phyloP scores from a whole-genome alignment of 2,329 filamentous ascomycete species.

The Colletotrichum sp. region DNA sequence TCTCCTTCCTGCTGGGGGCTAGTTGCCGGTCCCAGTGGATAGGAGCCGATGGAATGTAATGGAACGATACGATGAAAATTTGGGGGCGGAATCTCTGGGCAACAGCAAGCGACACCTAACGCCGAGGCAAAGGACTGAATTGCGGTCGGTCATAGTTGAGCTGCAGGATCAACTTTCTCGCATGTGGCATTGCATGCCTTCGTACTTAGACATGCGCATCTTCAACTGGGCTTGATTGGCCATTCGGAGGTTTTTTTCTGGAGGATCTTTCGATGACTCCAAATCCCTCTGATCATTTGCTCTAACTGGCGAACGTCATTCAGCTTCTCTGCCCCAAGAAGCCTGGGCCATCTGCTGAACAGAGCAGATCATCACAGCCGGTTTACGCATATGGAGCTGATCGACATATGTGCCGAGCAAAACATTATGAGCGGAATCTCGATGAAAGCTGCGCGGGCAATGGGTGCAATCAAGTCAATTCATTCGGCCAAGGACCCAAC shows the following conservation, averaged over 20 bases:
- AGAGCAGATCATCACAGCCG: background rate
- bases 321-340: background rate
- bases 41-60: slow-evolving; percentile 9
- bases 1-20: slow-evolving; percentile 8
- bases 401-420: background rate
- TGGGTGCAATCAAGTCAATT: background rate
- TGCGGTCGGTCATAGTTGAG: background rate
- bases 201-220: background rate
- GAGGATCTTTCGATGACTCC: background rate
- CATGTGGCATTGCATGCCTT: background rate
- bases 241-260: background rate
- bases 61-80: background rate
- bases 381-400: background rate
- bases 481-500: background rate
- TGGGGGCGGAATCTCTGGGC: background rate
- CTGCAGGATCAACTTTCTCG: background rate
- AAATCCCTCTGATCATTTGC: background rate
- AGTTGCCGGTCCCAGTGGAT: background rate
- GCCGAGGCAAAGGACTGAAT: background rate
- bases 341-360: background rate
- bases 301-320: background rate
- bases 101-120: background rate
- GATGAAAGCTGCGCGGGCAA: background rate
- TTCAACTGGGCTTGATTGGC: background rate
- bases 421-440: background rate